A percentile compares a stretch with the other conserved stretches of the same genome.
phyloP scores from a whole-genome alignment of 768 basidiomycete genomes.

The Macrolepiota albuminosa region DNA sequence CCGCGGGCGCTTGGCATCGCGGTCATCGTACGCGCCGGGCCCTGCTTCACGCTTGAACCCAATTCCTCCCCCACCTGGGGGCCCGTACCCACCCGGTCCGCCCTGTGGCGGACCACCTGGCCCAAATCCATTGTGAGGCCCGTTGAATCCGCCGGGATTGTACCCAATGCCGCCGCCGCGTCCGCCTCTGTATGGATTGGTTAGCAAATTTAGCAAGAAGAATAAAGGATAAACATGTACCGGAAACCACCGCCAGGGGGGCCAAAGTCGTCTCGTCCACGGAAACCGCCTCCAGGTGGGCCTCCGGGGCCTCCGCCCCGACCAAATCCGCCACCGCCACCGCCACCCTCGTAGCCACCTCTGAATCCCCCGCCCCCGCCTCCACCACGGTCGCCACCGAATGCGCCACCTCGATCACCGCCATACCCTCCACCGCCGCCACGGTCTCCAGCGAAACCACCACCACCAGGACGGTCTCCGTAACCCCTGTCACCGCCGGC shows the following conservation, averaged over 20 bases:
- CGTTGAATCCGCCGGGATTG: constrained; percentile 51
- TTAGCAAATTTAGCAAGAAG: constrained; percentile 1
- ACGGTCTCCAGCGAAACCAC: constrained; percentile 29
- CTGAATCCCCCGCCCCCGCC: constrained; percentile 30
- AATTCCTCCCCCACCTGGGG: constrained; percentile 44
- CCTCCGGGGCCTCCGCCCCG: constrained; percentile 24
- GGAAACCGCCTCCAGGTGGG: constrained; percentile 32
- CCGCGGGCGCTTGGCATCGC: constrained; percentile 76
- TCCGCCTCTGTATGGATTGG: constrained; percentile 41
- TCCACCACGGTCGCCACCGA: constrained; percentile 29
- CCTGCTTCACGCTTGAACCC: constrained; percentile 72
- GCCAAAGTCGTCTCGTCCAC: constrained; percentile 28
- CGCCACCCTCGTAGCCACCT: constrained; percentile 36
- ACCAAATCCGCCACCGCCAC: constrained; percentile 31
- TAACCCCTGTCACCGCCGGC: constrained; percentile 29
- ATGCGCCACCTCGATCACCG: constrained; percentile 36
- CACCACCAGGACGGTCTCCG: constrained; percentile 33
- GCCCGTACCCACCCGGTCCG: constrained; percentile 33
- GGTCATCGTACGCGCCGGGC: constrained; percentile 76
- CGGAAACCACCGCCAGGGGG: constrained; percentile 41
- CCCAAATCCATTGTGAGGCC: constrained; percentile 49
- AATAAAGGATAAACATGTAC: constrained; percentile 23
- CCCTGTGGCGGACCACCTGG: constrained; percentile 13
- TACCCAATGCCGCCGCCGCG: constrained; percentile 75
- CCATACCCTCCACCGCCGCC: constrained; percentile 35